Evolutionary conservation across 768 basidiomycete species (phyloP), one percentile per base, ranked within the genome.

Genomic region (Tricholoma bakamatsutake): DNA sequence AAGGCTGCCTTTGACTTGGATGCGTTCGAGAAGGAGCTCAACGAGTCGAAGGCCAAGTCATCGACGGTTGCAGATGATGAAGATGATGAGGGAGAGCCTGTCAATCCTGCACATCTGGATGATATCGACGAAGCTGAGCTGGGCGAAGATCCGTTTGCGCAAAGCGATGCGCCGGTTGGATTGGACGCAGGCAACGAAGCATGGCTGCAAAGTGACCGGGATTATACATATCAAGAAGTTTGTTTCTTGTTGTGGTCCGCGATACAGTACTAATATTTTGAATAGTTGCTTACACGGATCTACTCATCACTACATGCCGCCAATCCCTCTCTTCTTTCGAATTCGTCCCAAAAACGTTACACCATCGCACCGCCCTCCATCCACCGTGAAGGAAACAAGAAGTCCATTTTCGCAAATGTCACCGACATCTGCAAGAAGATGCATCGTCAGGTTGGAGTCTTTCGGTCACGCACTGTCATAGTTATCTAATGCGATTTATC

Each of bases 351-450:
- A 69, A 98, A 94, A 77, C 88, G 94, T 21, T 97, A 98, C 77
- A 98, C 93, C 17, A 96, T 99, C 62, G 93, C 93, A 1, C 97
- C 97, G 12, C 97, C 97, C 13, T 89, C 90, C 58, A 86, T 98
- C 50, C 85, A 89, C 68, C 82, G 92, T 65, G 97, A 99, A 80
- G 97, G 90, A 59, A 95, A 94, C 76, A 98, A 98, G 75, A 95
- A 94, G 74, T 87, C 93, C 43, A 90, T 98, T 61, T 99, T 99
- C 62, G 90, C 94, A 62, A 99, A 99, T 71, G 81, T 99, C 55
- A 85, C 86, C 58, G 96, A 99, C 67, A 99, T 99, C 60, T 98
- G 96, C 82, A 93, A 88, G 73, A 86, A 91, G 67, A 98, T 99
- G 96, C 96, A 97, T 75, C 82, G 96, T 69, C 81, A 79, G 69